Evolutionary conservation across 495 filamentous ascomycete species (phyloP).

Genomic region (Xylaria telfairii): DNA sequence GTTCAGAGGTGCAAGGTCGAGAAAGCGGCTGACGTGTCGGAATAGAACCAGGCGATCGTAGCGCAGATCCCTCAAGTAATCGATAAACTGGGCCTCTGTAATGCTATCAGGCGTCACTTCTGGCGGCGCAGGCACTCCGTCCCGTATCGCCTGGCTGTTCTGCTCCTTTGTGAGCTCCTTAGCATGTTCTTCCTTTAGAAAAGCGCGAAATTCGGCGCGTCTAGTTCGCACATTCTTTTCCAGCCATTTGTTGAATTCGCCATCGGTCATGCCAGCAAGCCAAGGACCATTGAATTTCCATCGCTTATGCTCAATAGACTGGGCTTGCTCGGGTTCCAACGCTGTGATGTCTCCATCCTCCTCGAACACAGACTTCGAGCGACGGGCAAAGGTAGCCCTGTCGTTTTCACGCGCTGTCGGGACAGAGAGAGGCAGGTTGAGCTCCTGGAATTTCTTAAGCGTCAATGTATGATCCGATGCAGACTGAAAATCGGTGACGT

Average conservation of each 20-base stretch:
- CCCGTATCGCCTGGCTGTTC: constrained; percentile 41
- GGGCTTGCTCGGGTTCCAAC: constrained; percentile 38
- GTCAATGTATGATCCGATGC: constrained; percentile 83
- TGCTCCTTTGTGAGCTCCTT: constrained; percentile 57
- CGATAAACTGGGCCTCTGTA: constrained; percentile 64
- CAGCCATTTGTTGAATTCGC: constrained; percentile 72
- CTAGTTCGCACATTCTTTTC: constrained; percentile 63
- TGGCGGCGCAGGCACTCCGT: constrained; percentile 27
- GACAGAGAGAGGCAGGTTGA: constrained; percentile 59
- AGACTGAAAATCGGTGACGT: constrained; percentile 88
- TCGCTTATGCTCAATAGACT: constrained; percentile 47
- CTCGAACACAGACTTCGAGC: constrained; percentile 63
- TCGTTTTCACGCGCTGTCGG: constrained; percentile 41
- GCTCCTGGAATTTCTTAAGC: constrained; percentile 84
- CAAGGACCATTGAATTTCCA: constrained; percentile 86
- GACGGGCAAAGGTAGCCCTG: constrained; percentile 11
- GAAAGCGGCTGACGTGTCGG: constrained; percentile 58
- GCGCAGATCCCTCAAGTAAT: constrained; percentile 66
- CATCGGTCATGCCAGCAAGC: constrained; percentile 74
- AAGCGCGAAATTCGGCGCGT: constrained; percentile 66
- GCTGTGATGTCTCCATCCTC: constrained; percentile 57
- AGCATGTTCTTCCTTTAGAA: constrained; percentile 57
- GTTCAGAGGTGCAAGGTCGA: constrained; percentile 56
- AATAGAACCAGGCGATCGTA: constrained; percentile 53
- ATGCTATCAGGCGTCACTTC: constrained; percentile 48